Evolutionary conservation across 306 rosid genomes (phyloP).

Genomic region (cucumber (Cucumis sativus)): Cucumber_9930_V3 NC_026659.2:26630001-26630500

Average conservation of each 20-base stretch:
- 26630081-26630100: background rate
- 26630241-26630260: conserved; percentile 38
- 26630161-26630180: conserved; percentile 16
- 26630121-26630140: background rate
- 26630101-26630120: background rate
- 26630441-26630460: conserved; percentile 15
- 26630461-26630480: conserved; percentile 18
- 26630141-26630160: background rate
- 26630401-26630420: conserved; percentile 66
- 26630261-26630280: conserved; percentile 55
- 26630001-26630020: conserved; percentile 8
- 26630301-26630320: conserved; percentile 24
- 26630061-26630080: conserved; percentile 11
- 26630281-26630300: conserved; percentile 30
- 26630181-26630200: conserved; percentile 10
- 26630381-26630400: conserved; percentile 53
- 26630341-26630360: background rate
- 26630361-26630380: conserved; percentile 27
- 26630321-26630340: conserved; percentile 29
- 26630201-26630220: conserved; percentile 22
- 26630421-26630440: conserved; percentile 24
- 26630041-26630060: conserved; percentile 8
- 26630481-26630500: conserved; percentile 31
- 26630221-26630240: conserved; percentile 21
- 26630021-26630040: conserved; percentile 4